Evolutionary conservation across 1,284 basidiomycete genomes (phyloP).

Genomic region (Ceratobasidium sp.): DNA sequence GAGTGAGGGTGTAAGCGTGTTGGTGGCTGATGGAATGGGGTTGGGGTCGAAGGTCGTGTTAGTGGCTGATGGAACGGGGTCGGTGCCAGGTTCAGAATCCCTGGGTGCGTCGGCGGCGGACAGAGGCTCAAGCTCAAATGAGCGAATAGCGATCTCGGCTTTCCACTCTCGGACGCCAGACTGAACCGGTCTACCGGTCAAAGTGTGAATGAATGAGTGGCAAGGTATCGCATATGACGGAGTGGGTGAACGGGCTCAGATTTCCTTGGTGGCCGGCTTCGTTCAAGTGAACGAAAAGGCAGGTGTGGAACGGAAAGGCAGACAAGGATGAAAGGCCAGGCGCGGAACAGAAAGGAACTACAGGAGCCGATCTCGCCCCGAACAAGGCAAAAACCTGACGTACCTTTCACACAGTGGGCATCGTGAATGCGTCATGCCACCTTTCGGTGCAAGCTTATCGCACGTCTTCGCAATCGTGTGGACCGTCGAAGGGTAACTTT

Average conservation of each 20-base stretch:
- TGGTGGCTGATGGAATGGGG: constrained; percentile 51
- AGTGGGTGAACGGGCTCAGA: background rate
- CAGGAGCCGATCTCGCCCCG: background rate
- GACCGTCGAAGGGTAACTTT: constrained; percentile 87
- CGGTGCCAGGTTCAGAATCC: constrained; percentile 37
- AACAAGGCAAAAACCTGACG: constrained; percentile 45
- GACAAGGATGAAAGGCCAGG: background rate
- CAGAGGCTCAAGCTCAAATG: constrained; percentile 51
- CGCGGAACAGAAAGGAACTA: background rate
- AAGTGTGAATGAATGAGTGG: constrained; percentile 5
- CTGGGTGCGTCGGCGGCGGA: background rate
- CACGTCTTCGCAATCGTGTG: constrained; percentile 86
- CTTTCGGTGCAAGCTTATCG: constrained; percentile 79
- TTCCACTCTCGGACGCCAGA: constrained; percentile 76
- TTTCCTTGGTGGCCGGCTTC: background rate
- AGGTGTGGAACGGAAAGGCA: background rate
- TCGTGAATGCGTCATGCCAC: constrained; percentile 52
- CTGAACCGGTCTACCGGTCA: constrained; percentile 66
- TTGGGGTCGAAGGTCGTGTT: constrained; percentile 24
- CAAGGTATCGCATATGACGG: background rate
- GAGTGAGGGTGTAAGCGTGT: constrained; percentile 54
- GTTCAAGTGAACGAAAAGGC: too few relatives aligned
- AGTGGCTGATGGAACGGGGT: constrained; percentile 4
- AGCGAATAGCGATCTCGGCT: constrained; percentile 70
- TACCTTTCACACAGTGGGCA: constrained; percentile 81